phyloP scores from a whole-genome alignment of 805 yeast species.

The Yarrowia sp. region DNA sequence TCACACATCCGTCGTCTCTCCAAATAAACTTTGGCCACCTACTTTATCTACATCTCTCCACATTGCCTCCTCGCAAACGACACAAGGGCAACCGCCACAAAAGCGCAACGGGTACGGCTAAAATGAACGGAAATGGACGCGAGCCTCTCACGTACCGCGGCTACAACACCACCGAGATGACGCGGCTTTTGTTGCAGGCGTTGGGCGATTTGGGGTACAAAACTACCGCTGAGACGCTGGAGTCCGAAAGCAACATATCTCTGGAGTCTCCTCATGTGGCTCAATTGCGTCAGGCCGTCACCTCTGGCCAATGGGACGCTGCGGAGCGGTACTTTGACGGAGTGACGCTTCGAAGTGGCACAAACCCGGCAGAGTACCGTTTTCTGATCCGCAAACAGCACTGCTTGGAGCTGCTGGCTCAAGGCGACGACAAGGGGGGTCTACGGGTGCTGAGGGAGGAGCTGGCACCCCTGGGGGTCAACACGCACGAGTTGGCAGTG shows the following conservation, averaged over 20 bases:
- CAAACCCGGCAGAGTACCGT: slow-evolving; percentile 33
- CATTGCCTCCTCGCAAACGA: slow-evolving; percentile 17
- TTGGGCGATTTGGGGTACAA: slow-evolving; percentile 51
- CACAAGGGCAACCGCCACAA: slow-evolving; percentile 23
- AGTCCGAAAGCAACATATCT: slow-evolving; percentile 40
- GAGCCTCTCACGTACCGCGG: slow-evolving; percentile 32
- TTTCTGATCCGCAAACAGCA: slow-evolving; percentile 44
- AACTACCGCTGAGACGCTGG: slow-evolving; percentile 43
- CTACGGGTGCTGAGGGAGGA: slow-evolving; percentile 43
- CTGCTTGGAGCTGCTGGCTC: slow-evolving; percentile 45
- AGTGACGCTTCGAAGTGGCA: slow-evolving; percentile 34
- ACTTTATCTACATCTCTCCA: slow-evolving; percentile 2
- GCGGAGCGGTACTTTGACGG: slow-evolving; percentile 40
- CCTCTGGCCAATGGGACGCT: slow-evolving; percentile 45
- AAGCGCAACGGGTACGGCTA: neutral
- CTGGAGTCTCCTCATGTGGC: slow-evolving; percentile 47
- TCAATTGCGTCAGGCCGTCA: slow-evolving; percentile 42
- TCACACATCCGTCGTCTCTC: neutral
- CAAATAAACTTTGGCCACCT: slow-evolving; percentile 10
- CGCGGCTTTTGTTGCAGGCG: slow-evolving; percentile 51
- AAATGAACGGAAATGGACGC: slow-evolving; percentile 23
- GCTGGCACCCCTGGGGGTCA: slow-evolving; percentile 38
- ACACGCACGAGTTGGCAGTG: slow-evolving; percentile 35
- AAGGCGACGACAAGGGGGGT: slow-evolving; percentile 40
- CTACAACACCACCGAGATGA: slow-evolving; percentile 42